Evolutionary conservation across 2,329 filamentous ascomycete genomes (phyloP).

Genomic region (Macrophomina pseudophaseolina): DNA sequence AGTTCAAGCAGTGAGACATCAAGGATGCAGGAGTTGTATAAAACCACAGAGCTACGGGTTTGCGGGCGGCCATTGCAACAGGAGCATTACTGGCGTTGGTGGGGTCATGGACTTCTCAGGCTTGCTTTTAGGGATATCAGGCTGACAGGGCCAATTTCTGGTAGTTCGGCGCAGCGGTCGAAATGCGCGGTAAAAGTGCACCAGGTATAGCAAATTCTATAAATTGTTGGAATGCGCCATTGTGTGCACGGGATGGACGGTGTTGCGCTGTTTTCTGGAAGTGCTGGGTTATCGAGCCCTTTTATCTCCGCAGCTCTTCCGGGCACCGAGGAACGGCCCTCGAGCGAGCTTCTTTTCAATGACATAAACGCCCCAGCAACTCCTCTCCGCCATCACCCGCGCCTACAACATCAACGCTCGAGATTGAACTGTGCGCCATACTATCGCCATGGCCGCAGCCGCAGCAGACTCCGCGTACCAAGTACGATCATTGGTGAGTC

Average conservation of each 20-base stretch:
- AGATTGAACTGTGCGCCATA: not conserved
- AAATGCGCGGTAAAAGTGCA: slow-evolving; percentile 18
- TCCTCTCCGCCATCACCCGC: slow-evolving; percentile 17
- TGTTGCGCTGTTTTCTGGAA: slow-evolving; percentile 6
- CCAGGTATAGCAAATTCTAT: slow-evolving; percentile 12
- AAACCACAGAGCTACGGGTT: slow-evolving; percentile 10
- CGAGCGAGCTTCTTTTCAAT: slow-evolving; percentile 25
- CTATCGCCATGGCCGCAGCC: slow-evolving; percentile 29
- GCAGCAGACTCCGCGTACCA: slow-evolving; percentile 46
- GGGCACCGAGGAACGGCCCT: slow-evolving; percentile 15
- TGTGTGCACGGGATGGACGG: too few relatives aligned
- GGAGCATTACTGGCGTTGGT: slow-evolving; percentile 22
- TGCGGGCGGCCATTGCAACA: slow-evolving; percentile 6
- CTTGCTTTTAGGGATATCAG: slow-evolving; percentile 25
- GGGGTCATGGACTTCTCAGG: slow-evolving; percentile 21
- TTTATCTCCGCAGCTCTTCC: slow-evolving; percentile 17
- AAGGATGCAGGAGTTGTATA: not conserved
- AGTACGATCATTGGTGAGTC: slow-evolving; percentile 47
- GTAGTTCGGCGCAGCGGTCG: slow-evolving; percentile 15
- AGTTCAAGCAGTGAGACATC: slow-evolving; percentile 39
- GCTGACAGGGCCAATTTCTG: slow-evolving; percentile 23
- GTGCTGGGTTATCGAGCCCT: not conserved
- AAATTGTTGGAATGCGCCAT: not conserved
- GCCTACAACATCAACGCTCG: not conserved
- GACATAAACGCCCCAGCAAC: slow-evolving; percentile 24